A percentile compares a stretch with the other conserved stretches of the same genome.
Conservation (phyloP, 2,329 filamentous ascomycete genomes). For the Neopestalotiopsis clavispora region DNA sequence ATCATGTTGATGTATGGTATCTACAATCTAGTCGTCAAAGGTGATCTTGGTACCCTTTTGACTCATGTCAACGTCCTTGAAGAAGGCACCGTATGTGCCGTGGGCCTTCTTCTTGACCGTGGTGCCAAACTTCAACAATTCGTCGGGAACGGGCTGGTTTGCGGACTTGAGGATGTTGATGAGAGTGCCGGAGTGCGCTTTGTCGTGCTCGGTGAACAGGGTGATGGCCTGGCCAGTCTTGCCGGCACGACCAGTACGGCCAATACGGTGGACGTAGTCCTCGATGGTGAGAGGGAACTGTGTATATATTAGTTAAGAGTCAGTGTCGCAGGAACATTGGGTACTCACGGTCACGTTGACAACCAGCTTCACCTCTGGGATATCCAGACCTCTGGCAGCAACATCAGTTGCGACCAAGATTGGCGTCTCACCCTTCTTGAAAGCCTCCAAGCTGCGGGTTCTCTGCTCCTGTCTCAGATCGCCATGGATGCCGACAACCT, state of each 20-base stretch:
- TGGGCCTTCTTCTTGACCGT: constrained; percentile 99
- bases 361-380: constrained; percentile 92
- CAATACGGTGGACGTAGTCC: constrained; percentile 97
- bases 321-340: neutral
- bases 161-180: constrained; percentile 96
- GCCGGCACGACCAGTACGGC: constrained; percentile 90
- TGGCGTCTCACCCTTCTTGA: constrained; percentile 83
- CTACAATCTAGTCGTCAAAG: constrained; percentile 63
- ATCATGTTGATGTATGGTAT: no score
- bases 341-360: constrained; percentile 80
- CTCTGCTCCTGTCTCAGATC: constrained; percentile 89
- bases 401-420: constrained; percentile 96
- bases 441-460: constrained; percentile 84
- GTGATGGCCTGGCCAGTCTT: constrained; percentile 90
- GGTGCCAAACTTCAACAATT: constrained; percentile 92
- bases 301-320: neutral
- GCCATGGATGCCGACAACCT: constrained; percentile 90
- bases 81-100: constrained; percentile 93
- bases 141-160: constrained; percentile 87
- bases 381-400: constrained; percentile 90
- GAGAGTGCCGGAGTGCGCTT: constrained; percentile 84
- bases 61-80: constrained; percentile 84
- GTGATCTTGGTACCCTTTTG: constrained; percentile 91
- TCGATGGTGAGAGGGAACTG: constrained; percentile 92
- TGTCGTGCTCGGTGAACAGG: constrained; percentile 94